Base-by-base conservation (phyloP, 139 green algal genomes). In the Diplosphaera chodatii region DNA sequence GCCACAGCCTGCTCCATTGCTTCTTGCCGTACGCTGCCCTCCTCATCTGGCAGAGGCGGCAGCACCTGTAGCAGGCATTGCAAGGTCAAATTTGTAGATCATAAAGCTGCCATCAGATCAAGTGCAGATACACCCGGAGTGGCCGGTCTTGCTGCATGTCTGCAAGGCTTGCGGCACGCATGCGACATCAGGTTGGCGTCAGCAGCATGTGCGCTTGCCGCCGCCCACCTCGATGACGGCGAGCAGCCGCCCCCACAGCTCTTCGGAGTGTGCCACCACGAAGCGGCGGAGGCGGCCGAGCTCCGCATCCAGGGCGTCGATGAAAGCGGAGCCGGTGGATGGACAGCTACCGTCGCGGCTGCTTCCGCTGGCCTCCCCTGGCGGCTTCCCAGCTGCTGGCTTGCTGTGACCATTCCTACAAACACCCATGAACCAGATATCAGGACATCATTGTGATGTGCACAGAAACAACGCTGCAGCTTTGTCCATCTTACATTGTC, bases 221-320 rank as follows among this genome's bases (percentile, higher is more conserved):
- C 8, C 37, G 8, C 62, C 10, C 2, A 63, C 25, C 55, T 30
- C 5, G 4, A 63, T 68, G 31, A 75, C 55, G 28, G 70, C 73
- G 22, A 82, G 77, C 77, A 85, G 66, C 48, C 41, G 34, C 27
- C 69, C 41, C 80, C 80, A 85, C 29, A 85, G 80, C 63, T 77
- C 40, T 55, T 85, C 68, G 6, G 73, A 63, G 15, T 15, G 41
- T 29, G 68, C 64, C 5, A 32, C 40, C 13, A 79, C 22, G 21
- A 79, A 80, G 16, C 64, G 59, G 6, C 73, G 78, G 40, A 83
- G 25, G 18, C 78, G 74, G 40, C 68, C 56, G 21, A 77, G 69
- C 74, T 83, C 78, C 3, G 59, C 34, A 25, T 32, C 21, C 30
- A 77, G 40, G n/a, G 29, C 40, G 23, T n/a, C n/a, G 34, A 68